Conservation (phyloP, 148 eudicot genomes). For the Chenopodium quinoa region DNA sequence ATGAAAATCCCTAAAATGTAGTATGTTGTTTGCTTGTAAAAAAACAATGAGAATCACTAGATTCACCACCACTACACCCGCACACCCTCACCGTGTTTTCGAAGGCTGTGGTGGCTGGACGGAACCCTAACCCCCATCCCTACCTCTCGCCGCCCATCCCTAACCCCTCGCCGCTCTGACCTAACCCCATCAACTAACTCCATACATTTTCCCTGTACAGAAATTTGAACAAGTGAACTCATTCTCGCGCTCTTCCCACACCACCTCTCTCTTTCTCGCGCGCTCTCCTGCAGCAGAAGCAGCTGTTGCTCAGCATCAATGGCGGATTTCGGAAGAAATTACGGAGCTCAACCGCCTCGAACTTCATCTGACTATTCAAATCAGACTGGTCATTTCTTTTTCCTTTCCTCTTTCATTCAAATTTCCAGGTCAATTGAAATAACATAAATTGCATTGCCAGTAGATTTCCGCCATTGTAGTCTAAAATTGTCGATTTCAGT, state of each 20-base stretch:
- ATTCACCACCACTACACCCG: too few species aligned
- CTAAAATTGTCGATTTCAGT: background rate
- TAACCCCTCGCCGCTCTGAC: too few species aligned
- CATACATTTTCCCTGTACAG: background rate
- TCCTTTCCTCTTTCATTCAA: background rate
- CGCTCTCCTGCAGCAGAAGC: background rate
- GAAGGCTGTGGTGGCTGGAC: too few species aligned
- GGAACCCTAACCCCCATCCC: too few species aligned
- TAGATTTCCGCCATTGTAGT: background rate
- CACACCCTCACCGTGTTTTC: too few species aligned
- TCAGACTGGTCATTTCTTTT: background rate
- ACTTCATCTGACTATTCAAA: slow-evolving; percentile 2
- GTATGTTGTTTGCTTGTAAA: too few species aligned
- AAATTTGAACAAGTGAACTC: background rate
- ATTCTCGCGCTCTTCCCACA: background rate
- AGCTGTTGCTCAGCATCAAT: background rate
- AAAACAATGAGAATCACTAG: too few species aligned
- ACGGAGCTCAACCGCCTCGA: slow-evolving; percentile 1
- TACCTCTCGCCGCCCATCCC: too few species aligned
- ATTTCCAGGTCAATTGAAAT: background rate
- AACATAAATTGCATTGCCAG: background rate
- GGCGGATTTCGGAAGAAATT: slow-evolving; percentile 5
- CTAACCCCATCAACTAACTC: too few species aligned
- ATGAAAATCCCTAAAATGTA: too few species aligned
- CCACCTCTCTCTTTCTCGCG: background rate